Conservation (phyloP, 2,329 filamentous ascomycete genomes). For the Ceratocystis colombiana region DNA sequence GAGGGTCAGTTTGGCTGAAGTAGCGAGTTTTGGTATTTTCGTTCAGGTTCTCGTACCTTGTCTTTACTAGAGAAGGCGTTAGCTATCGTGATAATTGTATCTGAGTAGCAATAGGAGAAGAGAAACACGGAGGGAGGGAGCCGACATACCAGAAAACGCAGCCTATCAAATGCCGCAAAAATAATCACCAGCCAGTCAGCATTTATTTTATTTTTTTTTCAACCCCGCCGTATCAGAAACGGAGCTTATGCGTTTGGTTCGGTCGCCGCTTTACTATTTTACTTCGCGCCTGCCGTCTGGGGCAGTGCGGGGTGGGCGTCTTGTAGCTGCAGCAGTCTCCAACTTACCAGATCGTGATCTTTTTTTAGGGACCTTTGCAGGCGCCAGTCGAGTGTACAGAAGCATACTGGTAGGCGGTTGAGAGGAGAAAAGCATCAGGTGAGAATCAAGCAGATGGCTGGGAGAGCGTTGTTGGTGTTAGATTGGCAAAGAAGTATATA, state of each 20-base stretch:
- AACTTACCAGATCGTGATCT: slow-evolving; percentile 50
- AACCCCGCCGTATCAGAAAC: not conserved
- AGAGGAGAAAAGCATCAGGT: slow-evolving; percentile 5
- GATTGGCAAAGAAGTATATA: not conserved
- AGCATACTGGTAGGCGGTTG: slow-evolving; percentile 38
- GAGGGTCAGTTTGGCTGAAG: not conserved
- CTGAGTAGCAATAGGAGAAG: not conserved
- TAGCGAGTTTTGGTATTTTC: not conserved
- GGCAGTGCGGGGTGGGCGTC: slow-evolving; percentile 5
- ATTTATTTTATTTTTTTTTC: not conserved
- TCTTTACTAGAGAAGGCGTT: slow-evolving; percentile 22
- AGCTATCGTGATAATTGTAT: not conserved
- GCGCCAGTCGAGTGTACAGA: slow-evolving; percentile 47
- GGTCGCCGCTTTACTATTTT: not conserved
- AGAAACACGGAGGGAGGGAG: not conserved
- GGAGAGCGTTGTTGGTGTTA: not conserved
- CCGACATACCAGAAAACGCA: slow-evolving; percentile 23
- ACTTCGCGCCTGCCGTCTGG: not conserved
- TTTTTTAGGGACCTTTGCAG: slow-evolving; percentile 49
- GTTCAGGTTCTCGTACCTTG: slow-evolving; percentile 19
- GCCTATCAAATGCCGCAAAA: slow-evolving; percentile 14
- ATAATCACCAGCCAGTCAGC: not conserved
- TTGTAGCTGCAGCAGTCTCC: not conserved
- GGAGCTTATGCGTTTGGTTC: not conserved
- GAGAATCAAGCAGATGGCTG: not conserved